Conservation (phyloP, 106 monocot species). For the Dioscorea dumetorum region DNA sequence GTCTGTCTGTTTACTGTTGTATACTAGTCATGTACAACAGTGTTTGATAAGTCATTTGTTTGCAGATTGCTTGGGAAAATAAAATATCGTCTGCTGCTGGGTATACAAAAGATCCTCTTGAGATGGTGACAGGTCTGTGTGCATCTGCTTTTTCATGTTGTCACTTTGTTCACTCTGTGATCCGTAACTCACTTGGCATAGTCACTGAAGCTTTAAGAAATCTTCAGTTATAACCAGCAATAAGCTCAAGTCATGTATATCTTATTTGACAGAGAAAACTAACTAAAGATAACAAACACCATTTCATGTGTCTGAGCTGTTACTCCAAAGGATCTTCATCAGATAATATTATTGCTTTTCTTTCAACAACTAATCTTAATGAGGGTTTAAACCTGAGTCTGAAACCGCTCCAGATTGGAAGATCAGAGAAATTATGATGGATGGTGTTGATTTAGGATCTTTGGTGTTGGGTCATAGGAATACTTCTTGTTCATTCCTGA, state of each 20-base stretch:
- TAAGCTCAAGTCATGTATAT: no score
- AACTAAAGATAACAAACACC: no score
- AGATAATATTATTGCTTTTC: slow-evolving; percentile 16
- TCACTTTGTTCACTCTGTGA: background rate
- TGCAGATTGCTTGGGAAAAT: slow-evolving; percentile 77
- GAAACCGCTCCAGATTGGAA: slow-evolving; percentile 49
- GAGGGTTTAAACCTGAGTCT: slow-evolving; percentile 50
- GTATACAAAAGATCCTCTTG: slow-evolving; percentile 94
- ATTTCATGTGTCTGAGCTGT: no score
- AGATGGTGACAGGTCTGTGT: slow-evolving; percentile 69
- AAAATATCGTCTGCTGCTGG: slow-evolving; percentile 87
- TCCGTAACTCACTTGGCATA: slow-evolving; percentile 4
- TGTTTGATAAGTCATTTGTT: slow-evolving; percentile 4
- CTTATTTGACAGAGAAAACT: no score
- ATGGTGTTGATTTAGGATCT: slow-evolving; percentile 33
- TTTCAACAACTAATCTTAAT: slow-evolving; percentile 26
- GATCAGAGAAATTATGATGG: slow-evolving; percentile 55
- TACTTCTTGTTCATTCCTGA: background rate
- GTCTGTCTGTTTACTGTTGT: no score
- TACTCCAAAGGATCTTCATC: background rate
- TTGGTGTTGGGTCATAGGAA: slow-evolving; percentile 16
- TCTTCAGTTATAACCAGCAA: no score
- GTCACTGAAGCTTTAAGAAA: no score
- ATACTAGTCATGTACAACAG: no score
- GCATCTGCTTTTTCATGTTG: background rate